Conservation (phyloP, 202 grass and related monocot species). For the Eragrostis tef region DNA sequence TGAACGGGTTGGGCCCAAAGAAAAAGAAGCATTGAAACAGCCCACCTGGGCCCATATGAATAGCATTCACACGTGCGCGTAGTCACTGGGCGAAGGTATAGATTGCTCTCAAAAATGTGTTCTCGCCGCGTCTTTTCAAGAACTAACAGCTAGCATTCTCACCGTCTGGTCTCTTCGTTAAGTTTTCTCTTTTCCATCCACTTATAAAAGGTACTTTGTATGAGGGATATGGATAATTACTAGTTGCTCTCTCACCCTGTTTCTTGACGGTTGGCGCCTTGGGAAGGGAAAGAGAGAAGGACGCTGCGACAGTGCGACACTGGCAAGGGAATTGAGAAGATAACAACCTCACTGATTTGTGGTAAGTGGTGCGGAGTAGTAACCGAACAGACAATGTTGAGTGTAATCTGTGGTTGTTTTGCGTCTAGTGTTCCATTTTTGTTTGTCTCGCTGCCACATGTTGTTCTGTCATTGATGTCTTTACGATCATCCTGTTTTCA, state of each 20-base stretch:
- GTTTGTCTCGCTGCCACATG: conserved; percentile 13
- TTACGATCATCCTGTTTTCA: not conserved
- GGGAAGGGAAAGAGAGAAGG: not conserved
- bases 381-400: not conserved
- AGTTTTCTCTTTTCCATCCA: not conserved
- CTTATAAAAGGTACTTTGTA: conserved; percentile 12
- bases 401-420: conserved; percentile 7
- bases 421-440: conserved; percentile 11
- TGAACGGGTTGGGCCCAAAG: too few species aligned
- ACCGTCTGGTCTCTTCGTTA: not conserved
- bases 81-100: too few species aligned
- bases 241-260: conserved; percentile 4
- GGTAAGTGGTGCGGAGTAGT: not conserved
- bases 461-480: not conserved
- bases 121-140: not conserved
- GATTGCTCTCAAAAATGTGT: not conserved
- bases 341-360: conserved; percentile 27
- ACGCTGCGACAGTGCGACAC: not conserved
- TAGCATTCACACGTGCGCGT: too few species aligned
- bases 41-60: too few species aligned
- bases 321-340: not conserved
- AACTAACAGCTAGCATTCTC: conserved; percentile 21
- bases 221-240: conserved; percentile 1
- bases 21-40: too few species aligned
- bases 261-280: conserved; percentile 24